Conservation (phyloP, 108 stramenopile species). For the Epithemia pelagica region DNA sequence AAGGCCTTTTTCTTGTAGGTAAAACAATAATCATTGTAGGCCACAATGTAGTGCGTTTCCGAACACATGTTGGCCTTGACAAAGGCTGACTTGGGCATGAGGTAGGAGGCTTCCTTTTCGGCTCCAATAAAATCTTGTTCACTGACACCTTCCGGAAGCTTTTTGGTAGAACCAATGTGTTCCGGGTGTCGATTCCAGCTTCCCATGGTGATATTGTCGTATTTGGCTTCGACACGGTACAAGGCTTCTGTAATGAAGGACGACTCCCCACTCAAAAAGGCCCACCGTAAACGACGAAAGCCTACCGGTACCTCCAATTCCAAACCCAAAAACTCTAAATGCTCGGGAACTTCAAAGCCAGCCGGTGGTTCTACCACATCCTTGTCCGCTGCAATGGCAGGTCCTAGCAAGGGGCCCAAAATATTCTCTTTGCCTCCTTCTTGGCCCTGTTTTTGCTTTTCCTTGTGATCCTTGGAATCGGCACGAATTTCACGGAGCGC, state of each 20-base stretch:
- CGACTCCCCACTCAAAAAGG: conserved; percentile 45
- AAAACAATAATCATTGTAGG: conserved; percentile 68
- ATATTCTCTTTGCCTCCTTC: conserved; percentile 29
- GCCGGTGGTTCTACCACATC: conserved; percentile 29
- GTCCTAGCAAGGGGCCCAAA: conserved; percentile 59
- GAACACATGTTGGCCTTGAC: conserved; percentile 69
- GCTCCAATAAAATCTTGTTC: conserved; percentile 49
- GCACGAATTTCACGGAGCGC: conserved; percentile 65
- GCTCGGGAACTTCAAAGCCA: conserved; percentile 47
- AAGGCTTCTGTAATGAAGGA: conserved; percentile 55
- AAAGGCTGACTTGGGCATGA: conserved; percentile 78
- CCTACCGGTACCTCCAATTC: conserved; percentile 74
- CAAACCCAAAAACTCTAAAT: conserved; percentile 60
- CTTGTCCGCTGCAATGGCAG: conserved; percentile 56
- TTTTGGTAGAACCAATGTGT: conserved; percentile 36
- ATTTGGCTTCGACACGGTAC: conserved; percentile 45
- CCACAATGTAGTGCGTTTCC: conserved; percentile 49
- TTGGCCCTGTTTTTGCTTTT: conserved; percentile 37
- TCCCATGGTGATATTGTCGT: conserved; percentile 52
- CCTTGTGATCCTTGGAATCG: conserved; percentile 40
- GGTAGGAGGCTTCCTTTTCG: conserved; percentile 33
- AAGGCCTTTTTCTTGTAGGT: conserved; percentile 54
- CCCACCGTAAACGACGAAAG: conserved; percentile 63
- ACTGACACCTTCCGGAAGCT: conserved; percentile 40
- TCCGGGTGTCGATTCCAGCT: conserved; percentile 52